Conservation (phyloP, 176 grass and related monocot species). For the Carex myosuroides region DNA sequence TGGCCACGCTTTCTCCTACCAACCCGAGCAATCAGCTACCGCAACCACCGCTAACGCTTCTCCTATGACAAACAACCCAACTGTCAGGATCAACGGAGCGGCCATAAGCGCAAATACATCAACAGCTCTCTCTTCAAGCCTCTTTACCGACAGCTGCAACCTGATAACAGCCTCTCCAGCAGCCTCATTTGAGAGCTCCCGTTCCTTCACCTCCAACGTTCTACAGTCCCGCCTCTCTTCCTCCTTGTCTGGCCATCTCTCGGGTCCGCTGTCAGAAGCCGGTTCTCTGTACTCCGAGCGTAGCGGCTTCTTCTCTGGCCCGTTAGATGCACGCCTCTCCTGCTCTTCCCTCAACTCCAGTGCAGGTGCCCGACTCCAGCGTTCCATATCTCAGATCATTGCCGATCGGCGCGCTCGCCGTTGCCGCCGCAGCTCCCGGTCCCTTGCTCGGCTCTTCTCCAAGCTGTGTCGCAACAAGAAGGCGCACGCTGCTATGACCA, state of each 20-base stretch:
- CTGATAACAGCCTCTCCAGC: slow-evolving; percentile 2
- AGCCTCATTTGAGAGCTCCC: slow-evolving; percentile 70
- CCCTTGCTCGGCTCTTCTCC: slow-evolving; percentile 59
- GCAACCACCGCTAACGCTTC: slow-evolving; percentile 21
- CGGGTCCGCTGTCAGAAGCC: slow-evolving; percentile 34
- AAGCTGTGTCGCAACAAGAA: slow-evolving; percentile 46
- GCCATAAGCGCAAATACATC: slow-evolving; percentile 70
- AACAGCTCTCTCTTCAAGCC: slow-evolving; percentile 76
- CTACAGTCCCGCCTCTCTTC: slow-evolving; percentile 50
- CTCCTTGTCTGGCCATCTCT: slow-evolving; percentile 69
- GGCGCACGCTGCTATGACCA: slow-evolving; percentile 27
- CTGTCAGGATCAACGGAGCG: slow-evolving; percentile 58
- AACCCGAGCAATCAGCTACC: slow-evolving; percentile 31
- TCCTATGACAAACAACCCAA: slow-evolving; percentile 30
- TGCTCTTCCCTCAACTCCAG: slow-evolving; percentile 48
- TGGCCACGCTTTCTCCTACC: slow-evolving; percentile 80
- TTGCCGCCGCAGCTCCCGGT: slow-evolving; percentile 4
- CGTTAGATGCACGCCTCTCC: slow-evolving; percentile 60
- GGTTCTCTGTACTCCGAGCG: slow-evolving; percentile 62
- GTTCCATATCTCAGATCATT: slow-evolving; percentile 15
- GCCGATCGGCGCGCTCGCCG: background rate
- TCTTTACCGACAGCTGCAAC: slow-evolving; percentile 24
- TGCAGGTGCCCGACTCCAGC: slow-evolving; percentile 2
- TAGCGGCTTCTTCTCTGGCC: slow-evolving; percentile 57
- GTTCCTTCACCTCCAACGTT: slow-evolving; percentile 69